These are phyloP conservation scores for Perkinsus chesapeaki DNA, from an alignment of 169 alveolate species.

Conservation along the genomic window DNA sequence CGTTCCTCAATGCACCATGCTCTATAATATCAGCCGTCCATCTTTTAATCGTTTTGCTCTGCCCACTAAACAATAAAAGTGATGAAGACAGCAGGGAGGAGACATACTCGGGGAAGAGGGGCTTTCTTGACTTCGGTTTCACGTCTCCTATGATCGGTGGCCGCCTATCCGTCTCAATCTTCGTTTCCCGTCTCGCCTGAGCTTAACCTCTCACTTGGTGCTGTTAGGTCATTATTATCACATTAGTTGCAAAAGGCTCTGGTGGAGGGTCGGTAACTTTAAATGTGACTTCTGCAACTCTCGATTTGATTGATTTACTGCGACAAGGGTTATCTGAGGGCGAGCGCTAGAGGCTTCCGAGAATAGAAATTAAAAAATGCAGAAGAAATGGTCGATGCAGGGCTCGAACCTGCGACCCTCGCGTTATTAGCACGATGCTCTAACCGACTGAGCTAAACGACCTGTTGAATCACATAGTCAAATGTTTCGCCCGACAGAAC, in stretches of 20 bases:
- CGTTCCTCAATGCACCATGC: constrained; percentile 3
- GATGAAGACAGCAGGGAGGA: background rate
- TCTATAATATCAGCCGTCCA: constrained; percentile 7
- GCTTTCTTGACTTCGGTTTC: background rate
- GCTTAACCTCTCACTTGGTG: too few species aligned
- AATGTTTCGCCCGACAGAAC: too few species aligned
- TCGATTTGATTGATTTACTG: background rate
- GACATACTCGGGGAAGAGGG: background rate
- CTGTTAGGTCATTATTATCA: background rate
- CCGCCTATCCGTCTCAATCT: too few species aligned
- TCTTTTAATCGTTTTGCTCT: background rate
- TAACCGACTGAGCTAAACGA: background rate
- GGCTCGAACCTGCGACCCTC: background rate
- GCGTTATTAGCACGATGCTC: background rate
- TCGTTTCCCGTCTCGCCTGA: too few species aligned
- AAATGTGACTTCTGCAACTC: background rate
- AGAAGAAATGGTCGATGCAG: background rate
- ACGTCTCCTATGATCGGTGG: background rate
- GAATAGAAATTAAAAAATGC: background rate
- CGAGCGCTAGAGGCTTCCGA: background rate
- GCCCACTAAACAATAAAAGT: background rate
- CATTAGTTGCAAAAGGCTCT: background rate
- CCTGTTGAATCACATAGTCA: too few species aligned
- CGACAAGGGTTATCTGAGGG: background rate
- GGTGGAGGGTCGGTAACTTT: background rate